Conservation (phyloP, 2,329 filamentous ascomycete genomes). For the Fusarium austroafricanum region DNA sequence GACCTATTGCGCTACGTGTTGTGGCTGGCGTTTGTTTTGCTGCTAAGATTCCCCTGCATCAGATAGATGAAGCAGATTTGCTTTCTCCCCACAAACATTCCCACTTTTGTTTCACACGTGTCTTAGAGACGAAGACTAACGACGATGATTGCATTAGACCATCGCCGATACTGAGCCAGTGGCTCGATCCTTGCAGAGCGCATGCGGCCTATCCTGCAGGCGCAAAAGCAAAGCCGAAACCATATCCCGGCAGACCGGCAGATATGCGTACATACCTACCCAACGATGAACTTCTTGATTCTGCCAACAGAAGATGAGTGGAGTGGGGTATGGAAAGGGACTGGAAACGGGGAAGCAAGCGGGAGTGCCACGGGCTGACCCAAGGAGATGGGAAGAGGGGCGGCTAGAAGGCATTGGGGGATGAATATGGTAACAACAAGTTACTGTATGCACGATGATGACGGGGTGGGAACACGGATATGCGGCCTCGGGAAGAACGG, state of each 20-base stretch:
- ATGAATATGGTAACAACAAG: slow-evolving; percentile 9
- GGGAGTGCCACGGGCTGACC: slow-evolving; percentile 8
- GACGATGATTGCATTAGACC: slow-evolving; percentile 57
- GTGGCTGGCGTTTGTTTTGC: slow-evolving; percentile 40
- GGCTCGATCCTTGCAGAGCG: slow-evolving; percentile 26
- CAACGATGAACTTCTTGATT: slow-evolving; percentile 17
- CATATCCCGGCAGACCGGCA: slow-evolving; percentile 36
- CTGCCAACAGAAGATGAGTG: slow-evolving; percentile 24
- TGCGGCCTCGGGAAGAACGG: slow-evolving; percentile 43
- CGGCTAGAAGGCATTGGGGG: slow-evolving; percentile 12
- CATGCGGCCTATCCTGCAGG: slow-evolving; percentile 19
- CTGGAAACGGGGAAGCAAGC: slow-evolving; percentile 11
- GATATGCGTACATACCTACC: slow-evolving; percentile 10
- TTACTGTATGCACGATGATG: slow-evolving; percentile 44
- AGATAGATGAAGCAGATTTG: slow-evolving; percentile 47
- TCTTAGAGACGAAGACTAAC: slow-evolving; percentile 56
- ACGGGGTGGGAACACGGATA: slow-evolving; percentile 27
- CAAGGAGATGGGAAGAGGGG: slow-evolving; percentile 16
- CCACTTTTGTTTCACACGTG: slow-evolving; percentile 37
- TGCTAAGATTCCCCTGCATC: slow-evolving; percentile 39
- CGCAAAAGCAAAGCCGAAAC: slow-evolving; percentile 18
- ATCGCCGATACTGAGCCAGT: slow-evolving; percentile 50
- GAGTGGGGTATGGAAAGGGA: slow-evolving; percentile 15
- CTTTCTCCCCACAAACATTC: slow-evolving; percentile 29
- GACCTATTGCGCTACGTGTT: slow-evolving; percentile 46